phyloP scores from a whole-genome alignment of 805 yeast genomes.

The Candida ascalaphidarum region DNA sequence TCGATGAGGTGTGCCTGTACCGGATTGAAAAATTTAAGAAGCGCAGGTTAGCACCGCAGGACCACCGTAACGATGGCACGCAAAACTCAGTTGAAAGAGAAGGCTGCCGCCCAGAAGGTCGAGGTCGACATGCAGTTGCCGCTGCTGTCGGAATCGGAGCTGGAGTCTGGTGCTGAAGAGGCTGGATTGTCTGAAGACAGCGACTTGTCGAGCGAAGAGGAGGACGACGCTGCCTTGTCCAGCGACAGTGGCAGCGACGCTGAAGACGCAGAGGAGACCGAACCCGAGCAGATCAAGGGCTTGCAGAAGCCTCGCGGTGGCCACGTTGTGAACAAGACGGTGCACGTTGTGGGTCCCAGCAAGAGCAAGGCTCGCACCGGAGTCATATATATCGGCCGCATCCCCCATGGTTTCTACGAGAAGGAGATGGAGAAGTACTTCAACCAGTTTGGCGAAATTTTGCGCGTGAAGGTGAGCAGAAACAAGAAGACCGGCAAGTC shows the following conservation, averaged over 20 bases:
- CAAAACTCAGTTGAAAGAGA: too few species aligned
- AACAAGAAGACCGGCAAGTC: constrained; percentile 86
- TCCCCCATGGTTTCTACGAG: constrained; percentile 91
- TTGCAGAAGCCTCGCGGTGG: constrained; percentile 5
- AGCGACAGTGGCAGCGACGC: constrained; percentile 16
- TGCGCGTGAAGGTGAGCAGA: constrained; percentile 73
- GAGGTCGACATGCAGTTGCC: too few species aligned
- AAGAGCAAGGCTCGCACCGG: constrained; percentile 31
- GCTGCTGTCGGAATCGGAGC: too few species aligned
- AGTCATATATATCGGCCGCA: constrained; percentile 81
- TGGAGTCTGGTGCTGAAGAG: constrained; percentile 9
- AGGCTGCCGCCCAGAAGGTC: too few species aligned
- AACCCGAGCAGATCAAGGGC: constrained; percentile 1
- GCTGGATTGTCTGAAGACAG: constrained; percentile 10
- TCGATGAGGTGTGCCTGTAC: too few species aligned
- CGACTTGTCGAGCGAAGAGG: constrained; percentile 13
- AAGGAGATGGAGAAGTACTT: constrained; percentile 72
- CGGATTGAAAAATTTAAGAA: too few species aligned
- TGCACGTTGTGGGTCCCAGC: constrained; percentile 4
- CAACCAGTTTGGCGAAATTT: constrained; percentile 81
- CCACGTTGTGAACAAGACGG: constrained; percentile 13
- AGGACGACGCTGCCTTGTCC: constrained; percentile 13
- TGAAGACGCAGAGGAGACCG: constrained; percentile 14
- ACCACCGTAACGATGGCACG: too few species aligned
- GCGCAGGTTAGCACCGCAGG: too few species aligned